phyloP scores from a whole-genome alignment of 495 filamentous ascomycete genomes.

The Podospora conica region DNA sequence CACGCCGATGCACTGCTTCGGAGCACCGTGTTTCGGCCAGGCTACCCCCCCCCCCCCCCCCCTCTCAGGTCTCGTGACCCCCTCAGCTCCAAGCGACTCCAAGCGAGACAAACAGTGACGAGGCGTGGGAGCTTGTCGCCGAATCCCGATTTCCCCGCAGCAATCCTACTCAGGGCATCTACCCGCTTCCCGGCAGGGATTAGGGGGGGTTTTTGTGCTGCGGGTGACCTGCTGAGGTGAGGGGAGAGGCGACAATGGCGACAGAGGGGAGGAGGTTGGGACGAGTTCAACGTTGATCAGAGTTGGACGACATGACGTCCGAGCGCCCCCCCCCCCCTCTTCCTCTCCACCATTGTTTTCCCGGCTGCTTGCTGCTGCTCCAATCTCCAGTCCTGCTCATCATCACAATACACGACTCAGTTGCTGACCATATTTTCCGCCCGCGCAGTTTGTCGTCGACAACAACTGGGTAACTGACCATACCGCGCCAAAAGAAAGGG shows the following conservation, averaged over 20 bases:
- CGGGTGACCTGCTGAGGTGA: background rate
- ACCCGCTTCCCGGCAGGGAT: background rate
- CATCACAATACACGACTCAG: background rate
- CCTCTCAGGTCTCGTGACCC: background rate
- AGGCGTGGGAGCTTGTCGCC: background rate
- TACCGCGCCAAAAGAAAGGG: conserved; percentile 68
- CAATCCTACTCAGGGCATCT: background rate
- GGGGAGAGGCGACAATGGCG: background rate
- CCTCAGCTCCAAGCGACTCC: background rate
- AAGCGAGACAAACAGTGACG: background rate
- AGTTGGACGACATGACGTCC: conserved; percentile 9
- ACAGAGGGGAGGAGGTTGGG: background rate
- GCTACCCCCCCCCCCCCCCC: too few species aligned
- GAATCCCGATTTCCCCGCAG: background rate
- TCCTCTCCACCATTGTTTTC: conserved; percentile 1
- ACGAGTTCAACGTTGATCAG: background rate
- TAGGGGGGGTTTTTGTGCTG: background rate
- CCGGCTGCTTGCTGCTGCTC: background rate
- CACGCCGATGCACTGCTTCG: background rate
- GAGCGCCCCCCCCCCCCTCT: conserved; percentile 6
- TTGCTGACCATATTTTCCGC: conserved; percentile 14
- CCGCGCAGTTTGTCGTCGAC: conserved; percentile 81
- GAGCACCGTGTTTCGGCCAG: background rate
- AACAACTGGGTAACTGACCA: conserved; percentile 76
- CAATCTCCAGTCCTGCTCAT: background rate